Base-by-base conservation (phyloP, 2,329 filamentous ascomycete species). In the Cladosporium sp. region DNA sequence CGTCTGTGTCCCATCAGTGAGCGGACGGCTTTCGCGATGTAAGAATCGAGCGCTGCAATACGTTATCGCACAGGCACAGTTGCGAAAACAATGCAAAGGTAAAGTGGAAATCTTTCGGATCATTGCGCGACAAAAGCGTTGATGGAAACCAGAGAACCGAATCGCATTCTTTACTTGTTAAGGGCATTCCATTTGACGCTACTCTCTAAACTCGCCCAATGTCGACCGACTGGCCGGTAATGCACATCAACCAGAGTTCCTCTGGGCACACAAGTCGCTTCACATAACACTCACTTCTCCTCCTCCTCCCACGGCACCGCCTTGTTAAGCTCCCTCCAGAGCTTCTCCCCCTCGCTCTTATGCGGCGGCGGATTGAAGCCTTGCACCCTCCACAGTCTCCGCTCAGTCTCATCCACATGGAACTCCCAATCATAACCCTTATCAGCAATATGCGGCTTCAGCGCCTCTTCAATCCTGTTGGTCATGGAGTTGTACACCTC, bases 381-480 rank as follows among this genome's bases (percentile, higher is more conserved):
- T 26, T 82, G 76, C 14, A 82, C 71, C 70, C 78, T 80, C 81
- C 81, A 83, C 60, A 83, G 62, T 51, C 74, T 73, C 21, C 79
- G 70, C n/a, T 77, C 75, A 32, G 78, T 81, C 71, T 83, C 80
- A 11, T 76, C 72, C 30, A 82, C 70, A 61, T 78, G 76, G 65
- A 76, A 80, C 70, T 83, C 82, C 75, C 76, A 82, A 64, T 80
- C 78, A 53, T 78, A 81, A 0, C 79, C 81, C 65, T 76, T 76
- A 34, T 80, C 80, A 1, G 69, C 72, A 0, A 82, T 69, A 58
- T 78, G 75, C 21, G 79, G 79, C 66, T 78, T 78, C n/a, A 83
- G 53, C 0, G 71, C 64, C 1, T 57, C 28, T 26, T 81, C 77
- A 0, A 82, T 68, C 1, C 51, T 39, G 1, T n/a, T 59, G 3